phyloP scores from a whole-genome alignment of 2,329 filamentous ascomycete genomes.

The Fusarium hostae region DNA sequence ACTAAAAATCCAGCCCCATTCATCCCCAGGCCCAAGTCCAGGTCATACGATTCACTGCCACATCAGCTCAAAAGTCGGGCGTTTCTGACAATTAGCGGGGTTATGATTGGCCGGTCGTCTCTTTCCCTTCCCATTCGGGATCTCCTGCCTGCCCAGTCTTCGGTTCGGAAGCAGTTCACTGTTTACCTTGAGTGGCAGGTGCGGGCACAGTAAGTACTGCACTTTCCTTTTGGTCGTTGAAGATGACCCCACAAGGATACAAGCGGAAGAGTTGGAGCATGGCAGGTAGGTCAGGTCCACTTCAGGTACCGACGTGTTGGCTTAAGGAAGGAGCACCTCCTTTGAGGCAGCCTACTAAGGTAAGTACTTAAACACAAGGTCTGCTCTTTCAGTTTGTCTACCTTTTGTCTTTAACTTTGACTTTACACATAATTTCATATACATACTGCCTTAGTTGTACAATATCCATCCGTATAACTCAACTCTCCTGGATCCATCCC shows the following conservation, averaged over 20 bases:
- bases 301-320: conserved; percentile 24
- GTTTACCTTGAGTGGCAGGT: conserved; percentile 5
- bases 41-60: conserved; percentile 47
- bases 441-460: not conserved
- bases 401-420: not conserved
- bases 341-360: conserved; percentile 3
- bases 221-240: not conserved
- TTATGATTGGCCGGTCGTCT: conserved; percentile 26
- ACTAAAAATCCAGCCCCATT: not conserved
- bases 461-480: not conserved
- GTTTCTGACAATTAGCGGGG: conserved; percentile 40
- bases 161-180: conserved; percentile 21
- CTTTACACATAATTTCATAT: conserved; percentile 3
- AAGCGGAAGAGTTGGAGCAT: conserved; percentile 2
- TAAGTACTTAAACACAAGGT: conserved; percentile 24
- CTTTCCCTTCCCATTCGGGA: conserved; percentile 28
- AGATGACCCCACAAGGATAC: conserved; percentile 10
- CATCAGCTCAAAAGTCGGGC: conserved; percentile 43
- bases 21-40: not conserved
- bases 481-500: not conserved
- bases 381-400: not conserved
- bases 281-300: conserved; percentile 18
- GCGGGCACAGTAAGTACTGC: not conserved
- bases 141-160: conserved; percentile 31
- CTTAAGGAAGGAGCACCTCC: conserved; percentile 1